Conservation (phyloP, 2,329 filamentous ascomycete species). For the Colletotrichum spinosum region DNA sequence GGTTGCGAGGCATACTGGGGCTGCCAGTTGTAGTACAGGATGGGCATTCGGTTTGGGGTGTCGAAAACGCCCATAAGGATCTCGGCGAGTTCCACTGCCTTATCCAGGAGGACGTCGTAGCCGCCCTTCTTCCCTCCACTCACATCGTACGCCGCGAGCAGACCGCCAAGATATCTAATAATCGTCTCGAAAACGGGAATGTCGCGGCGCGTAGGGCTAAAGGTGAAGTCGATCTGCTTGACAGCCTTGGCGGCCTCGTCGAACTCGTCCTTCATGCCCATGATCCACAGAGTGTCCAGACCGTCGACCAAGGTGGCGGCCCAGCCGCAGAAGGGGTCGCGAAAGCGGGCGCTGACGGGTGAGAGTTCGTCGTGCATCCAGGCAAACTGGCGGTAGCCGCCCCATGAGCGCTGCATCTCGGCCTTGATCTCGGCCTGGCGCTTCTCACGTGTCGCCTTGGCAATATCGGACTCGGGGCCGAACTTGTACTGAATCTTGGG, state of each 20-base stretch:
- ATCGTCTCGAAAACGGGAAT: constrained; percentile 95
- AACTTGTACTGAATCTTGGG: constrained; percentile 84
- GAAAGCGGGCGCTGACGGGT: constrained; percentile 74
- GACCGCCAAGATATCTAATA: constrained; percentile 89
- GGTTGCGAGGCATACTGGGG: constrained; percentile 72
- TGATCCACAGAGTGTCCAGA: constrained; percentile 88
- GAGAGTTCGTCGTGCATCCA: constrained; percentile 89
- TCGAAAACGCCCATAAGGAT: constrained; percentile 87
- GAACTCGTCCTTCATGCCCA: constrained; percentile 83
- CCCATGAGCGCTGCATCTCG: constrained; percentile 84
- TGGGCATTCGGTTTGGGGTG: constrained; percentile 93
- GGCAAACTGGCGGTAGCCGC: constrained; percentile 81
- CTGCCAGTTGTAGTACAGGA: constrained; percentile 83
- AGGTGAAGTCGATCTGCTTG: constrained; percentile 85
- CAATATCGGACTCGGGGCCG: constrained; percentile 69
- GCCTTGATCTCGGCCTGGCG: constrained; percentile 76
- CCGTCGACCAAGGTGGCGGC: constrained; percentile 87
- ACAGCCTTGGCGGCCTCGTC: constrained; percentile 79
- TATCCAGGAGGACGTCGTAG: constrained; percentile 78
- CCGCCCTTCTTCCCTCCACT: constrained; percentile 68
- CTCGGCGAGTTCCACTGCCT: constrained; percentile 83
- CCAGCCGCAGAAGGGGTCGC: constrained; percentile 92
- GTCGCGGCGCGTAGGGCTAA: constrained; percentile 66
- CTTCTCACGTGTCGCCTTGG: constrained; percentile 71
- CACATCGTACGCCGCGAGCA: constrained; percentile 88